These are phyloP conservation scores for Pseudogymnoascus sp. DNA, from an alignment of 2,329 filamentous ascomycete species.

Conservation along the genomic window DNA sequence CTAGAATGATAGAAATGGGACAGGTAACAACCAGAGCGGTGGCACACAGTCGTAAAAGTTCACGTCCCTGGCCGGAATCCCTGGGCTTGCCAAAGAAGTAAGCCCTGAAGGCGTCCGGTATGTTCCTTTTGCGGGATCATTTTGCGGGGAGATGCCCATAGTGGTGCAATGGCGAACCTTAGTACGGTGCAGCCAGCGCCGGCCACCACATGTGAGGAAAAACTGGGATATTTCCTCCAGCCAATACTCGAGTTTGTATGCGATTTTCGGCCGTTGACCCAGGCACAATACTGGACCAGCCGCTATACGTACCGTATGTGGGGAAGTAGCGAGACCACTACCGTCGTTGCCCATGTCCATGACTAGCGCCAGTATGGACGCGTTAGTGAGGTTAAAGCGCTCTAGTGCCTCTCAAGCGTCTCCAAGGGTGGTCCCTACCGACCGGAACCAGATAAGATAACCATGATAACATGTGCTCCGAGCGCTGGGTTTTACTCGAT, in stretches of 20 bases:
- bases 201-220: background rate
- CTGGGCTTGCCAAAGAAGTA: background rate
- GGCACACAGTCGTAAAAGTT: background rate
- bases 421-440: background rate
- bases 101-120: background rate
- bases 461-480: background rate
- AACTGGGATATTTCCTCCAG: background rate
- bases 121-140: background rate
- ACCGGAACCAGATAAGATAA: background rate
- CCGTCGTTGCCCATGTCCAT: background rate
- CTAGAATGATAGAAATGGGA: background rate
- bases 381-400: background rate
- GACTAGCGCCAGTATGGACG: background rate
- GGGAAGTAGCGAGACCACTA: background rate
- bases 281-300: background rate
- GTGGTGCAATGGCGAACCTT: background rate
- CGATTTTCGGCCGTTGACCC: background rate
- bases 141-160: background rate
- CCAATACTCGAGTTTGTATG: background rate
- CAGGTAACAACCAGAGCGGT: background rate
- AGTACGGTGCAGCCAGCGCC: background rate
- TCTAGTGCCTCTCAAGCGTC: background rate
- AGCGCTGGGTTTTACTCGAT: constrained; percentile 2
- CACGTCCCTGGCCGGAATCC: background rate
- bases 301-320: background rate